Percentiles rank a stretch among this genome's conserved stretches.
phyloP scores from a whole-genome alignment of 2,329 filamentous ascomycete genomes.

The Pestalotiopsis sp. region DNA sequence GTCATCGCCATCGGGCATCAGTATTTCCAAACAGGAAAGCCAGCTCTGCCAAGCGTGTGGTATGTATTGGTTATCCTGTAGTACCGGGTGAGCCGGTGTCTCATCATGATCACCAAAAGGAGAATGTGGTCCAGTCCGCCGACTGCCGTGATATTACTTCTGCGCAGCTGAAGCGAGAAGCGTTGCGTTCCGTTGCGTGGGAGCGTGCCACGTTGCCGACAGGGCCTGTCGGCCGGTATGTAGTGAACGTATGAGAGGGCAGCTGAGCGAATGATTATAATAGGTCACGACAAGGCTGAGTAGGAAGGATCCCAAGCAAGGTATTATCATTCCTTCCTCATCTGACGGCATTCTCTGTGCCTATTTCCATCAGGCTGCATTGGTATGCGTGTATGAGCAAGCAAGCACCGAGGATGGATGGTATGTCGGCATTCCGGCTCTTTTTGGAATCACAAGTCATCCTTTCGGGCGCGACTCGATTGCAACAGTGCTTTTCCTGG shows the following conservation, averaged over 20 bases:
- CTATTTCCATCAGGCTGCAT: slow-evolving; percentile 10
- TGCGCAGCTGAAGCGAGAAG: slow-evolving; percentile 1
- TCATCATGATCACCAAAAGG: background rate
- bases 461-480: background rate
- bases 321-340: background rate
- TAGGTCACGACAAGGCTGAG: slow-evolving; percentile 7
- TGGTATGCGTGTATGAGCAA: background rate
- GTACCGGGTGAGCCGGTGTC: background rate
- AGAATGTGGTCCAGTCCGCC: background rate
- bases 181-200: slow-evolving; percentile 5
- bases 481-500: background rate
- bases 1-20: background rate
- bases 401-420: background rate
- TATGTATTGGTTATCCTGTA: background rate
- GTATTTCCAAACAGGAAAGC: background rate
- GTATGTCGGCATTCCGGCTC: background rate
- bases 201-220: slow-evolving; percentile 14
- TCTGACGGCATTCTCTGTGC: slow-evolving; percentile 3
- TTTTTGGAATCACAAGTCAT: background rate
- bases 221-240: background rate
- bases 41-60: background rate
- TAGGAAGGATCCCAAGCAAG: too few species aligned
- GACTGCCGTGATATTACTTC: background rate
- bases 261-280: background rate
- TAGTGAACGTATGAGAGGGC: background rate